Base-by-base conservation (phyloP, 352 stramenopile genomes). In the Phytophthora europaea region DNA sequence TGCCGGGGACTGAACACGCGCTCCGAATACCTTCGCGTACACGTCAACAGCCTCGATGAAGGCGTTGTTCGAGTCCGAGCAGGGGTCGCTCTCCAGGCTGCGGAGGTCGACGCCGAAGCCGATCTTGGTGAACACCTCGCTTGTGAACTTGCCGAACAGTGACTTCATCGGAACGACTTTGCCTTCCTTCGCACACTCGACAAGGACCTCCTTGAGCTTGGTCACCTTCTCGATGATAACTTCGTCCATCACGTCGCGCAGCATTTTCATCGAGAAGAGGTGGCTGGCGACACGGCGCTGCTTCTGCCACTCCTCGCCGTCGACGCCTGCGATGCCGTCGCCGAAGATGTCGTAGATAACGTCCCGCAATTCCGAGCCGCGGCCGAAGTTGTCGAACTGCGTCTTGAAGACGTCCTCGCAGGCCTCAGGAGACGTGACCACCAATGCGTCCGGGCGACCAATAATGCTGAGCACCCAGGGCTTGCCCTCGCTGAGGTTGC, bases 51-150 rank as follows among this genome's bases (percentile, higher is more conserved):
- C 80, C 4, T 78, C 50, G 6, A 85, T 67, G 59, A 90, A 79
- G 26, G 60, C 22, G 45, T 75, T 48, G 54, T 78, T 60, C n/a
- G 52, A 84, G 7, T 66, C 61, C 16, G 60, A 67, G 60, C 48
- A 58, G 6, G 63, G n/a, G 26, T 69, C 65, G 20, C 43, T 51
- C 4, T 72, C 60, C 15, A 90, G 61, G 0, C 74, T 67, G 10
- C 77, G 38, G 18, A 92, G 63, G 28, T 90, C 72, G 50, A 88
- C 76, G 16, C 87, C 85, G 65, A 96, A 94, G 13, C 82, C 84
- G 28, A 94, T 87, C 50, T 91, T 85, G 1, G 78, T 82, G 61
- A 96, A 93, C 8, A 90, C 79, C 34, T 96, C 89, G 55, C 88
- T 86, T 16, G 87, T 91, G 62, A 88, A 87, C 23, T 84, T 76